Base-by-base conservation (phyloP, 2,329 filamentous ascomycete species). In the Neopestalotiopsis sp. region DNA sequence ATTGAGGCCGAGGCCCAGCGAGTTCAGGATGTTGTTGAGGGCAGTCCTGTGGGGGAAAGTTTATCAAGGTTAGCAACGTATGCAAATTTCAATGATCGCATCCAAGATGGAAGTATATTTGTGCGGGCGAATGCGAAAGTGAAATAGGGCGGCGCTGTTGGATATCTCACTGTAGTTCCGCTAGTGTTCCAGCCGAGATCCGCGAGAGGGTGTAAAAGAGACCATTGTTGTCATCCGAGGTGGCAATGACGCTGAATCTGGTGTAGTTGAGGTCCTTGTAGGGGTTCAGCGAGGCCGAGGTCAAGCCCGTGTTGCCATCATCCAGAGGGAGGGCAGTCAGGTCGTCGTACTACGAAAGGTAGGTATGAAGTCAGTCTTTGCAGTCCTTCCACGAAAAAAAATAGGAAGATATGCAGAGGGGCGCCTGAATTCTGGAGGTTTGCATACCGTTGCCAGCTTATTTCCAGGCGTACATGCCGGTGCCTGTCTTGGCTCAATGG, bases 211-310 rank as follows among this genome's bases (percentile, higher is more conserved):
- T 34, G 30, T 61, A 61, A 30, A 32, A 61, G 59, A 61, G 20
- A 17, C 28, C 13, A 13, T 34, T 61, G 59, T 32, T 38, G 17
- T 61, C 20, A 2, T 24, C 24, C 24, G 24, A 24, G 24, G 24
- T 24, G 2, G 24, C 24, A 42, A 62, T 40, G 12, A 62, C 34
- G 10, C 59, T 62, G 34, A 62, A 62, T 14, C 59, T 28, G 32
- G 59, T 62, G 59, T 62, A 62, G 17, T 62, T 42, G 59, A 62
- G 59, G 10, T 62, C 59, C 10, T 17, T 28, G 34, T 62, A 62
- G 1, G 59, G 59, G 34, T 62, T 62, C 34, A 62, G 32, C n/a
- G 40, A 10, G 28, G 24, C 30, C 9, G 45, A 52, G 32, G 59
- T 42, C 34, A 62, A 34, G 59, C 59, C 59, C 32, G 59, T 62